phyloP scores from a whole-genome alignment of 2,329 filamentous ascomycete genomes.

The Phaeoacremonium minimum region DNA sequence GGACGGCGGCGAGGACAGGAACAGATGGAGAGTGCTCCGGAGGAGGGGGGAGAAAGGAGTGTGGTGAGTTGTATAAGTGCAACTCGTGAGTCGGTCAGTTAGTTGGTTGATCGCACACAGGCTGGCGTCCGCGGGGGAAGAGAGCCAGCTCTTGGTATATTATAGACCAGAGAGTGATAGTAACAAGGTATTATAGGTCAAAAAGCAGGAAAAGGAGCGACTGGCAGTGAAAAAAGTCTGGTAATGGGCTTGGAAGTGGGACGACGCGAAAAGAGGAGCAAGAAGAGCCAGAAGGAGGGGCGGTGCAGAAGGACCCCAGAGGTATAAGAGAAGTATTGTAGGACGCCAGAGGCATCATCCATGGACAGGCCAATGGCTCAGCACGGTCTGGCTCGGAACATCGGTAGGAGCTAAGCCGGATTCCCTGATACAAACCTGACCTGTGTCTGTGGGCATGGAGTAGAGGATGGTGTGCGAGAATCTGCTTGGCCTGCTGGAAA shows the following conservation, averaged over 20 bases:
- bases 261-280: slow-evolving; percentile 38
- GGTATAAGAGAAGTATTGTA: slow-evolving; percentile 46
- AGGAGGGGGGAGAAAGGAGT: slow-evolving; percentile 29
- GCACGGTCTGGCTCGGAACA: slow-evolving; percentile 42
- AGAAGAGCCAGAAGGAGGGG: slow-evolving; percentile 37
- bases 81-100: slow-evolving; percentile 41
- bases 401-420: slow-evolving; percentile 47
- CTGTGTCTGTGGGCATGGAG: slow-evolving; percentile 24
- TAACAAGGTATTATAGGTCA: slow-evolving; percentile 28
- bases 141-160: slow-evolving; percentile 53
- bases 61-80: slow-evolving; percentile 37
- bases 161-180: slow-evolving; percentile 41
- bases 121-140: slow-evolving; percentile 37
- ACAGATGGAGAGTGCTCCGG: background rate
- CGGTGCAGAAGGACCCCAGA: slow-evolving; percentile 44
- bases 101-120: slow-evolving; percentile 26
- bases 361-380: slow-evolving; percentile 29
- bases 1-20: slow-evolving; percentile 6
- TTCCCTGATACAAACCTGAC: slow-evolving; percentile 40
- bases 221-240: slow-evolving; percentile 33
- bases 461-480: slow-evolving; percentile 26
- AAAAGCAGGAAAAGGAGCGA: slow-evolving; percentile 41
- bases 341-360: slow-evolving; percentile 35
- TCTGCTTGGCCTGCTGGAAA: slow-evolving; percentile 31
- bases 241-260: slow-evolving; percentile 24